Evolutionary conservation across 345 rosid genomes (phyloP).

Genomic region (Lagerstroemia speciosa): DNA sequence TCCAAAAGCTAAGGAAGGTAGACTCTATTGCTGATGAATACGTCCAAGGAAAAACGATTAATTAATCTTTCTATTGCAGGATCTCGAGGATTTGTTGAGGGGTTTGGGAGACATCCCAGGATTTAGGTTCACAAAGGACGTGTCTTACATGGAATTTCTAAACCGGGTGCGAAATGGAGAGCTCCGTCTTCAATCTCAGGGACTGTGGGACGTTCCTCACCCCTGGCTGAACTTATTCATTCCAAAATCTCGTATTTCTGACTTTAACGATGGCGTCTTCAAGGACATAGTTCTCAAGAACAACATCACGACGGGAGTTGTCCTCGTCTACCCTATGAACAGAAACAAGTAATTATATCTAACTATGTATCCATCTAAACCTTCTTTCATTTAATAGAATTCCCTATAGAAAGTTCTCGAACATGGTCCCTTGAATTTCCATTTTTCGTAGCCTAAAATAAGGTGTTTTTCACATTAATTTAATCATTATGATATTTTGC

Average conservation of each 20-base stretch:
- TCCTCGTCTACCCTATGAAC: slow-evolving; percentile 16
- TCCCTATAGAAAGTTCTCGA: neutral
- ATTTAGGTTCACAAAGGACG: slow-evolving; percentile 24
- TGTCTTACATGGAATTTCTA: slow-evolving; percentile 25
- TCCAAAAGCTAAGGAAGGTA: too few relatives aligned
- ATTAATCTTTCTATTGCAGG: neutral
- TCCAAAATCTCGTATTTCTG: slow-evolving; percentile 28
- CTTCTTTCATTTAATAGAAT: neutral
- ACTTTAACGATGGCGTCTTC: slow-evolving; percentile 30
- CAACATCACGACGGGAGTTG: slow-evolving; percentile 13
- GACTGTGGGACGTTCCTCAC: slow-evolving; percentile 35
- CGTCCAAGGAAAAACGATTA: neutral
- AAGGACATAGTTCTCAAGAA: slow-evolving; percentile 22
- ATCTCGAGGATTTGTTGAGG: slow-evolving; percentile 13
- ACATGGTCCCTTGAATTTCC: too few relatives aligned
- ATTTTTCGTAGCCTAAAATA: neutral
- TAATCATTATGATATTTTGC: neutral
- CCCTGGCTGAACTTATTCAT: slow-evolving; percentile 38
- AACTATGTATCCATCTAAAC: neutral
- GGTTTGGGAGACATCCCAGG: slow-evolving; percentile 15
- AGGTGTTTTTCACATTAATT: neutral
- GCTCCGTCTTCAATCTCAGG: slow-evolving; percentile 19
- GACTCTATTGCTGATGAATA: too few relatives aligned
- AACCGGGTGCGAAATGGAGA: slow-evolving; percentile 25
- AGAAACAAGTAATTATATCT: slow-evolving; percentile 10